Base-by-base conservation (phyloP, 2,329 filamentous ascomycete species). In the Botrytis paeoniae region DNA sequence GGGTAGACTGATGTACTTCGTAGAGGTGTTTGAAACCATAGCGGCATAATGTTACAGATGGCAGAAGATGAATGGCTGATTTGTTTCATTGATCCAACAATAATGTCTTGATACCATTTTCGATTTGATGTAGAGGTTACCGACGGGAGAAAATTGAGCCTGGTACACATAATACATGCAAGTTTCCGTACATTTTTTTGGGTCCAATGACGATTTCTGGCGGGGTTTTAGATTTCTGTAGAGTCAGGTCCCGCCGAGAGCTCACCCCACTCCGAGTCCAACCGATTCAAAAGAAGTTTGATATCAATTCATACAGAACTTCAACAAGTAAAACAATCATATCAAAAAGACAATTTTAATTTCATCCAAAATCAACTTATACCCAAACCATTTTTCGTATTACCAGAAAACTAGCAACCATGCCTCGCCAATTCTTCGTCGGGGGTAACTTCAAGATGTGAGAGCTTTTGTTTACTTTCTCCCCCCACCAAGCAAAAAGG, bases 391-490 rank as follows among this genome's bases (percentile, higher is more conserved):
- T 68, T 71, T 43, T 57, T n/a, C 69, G 43, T 32, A 72, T 62
- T 18, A 62, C 70, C 25, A 69, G 51, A 69, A 72, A 69, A 74
- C 75, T 74, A 73, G 76, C 75, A 79, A 81, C 76, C 80, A 97
- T 97, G 94, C 89, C 91, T 89, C 94, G 94, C 88, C 92, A 94
- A 88, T 97, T 97, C 89, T 97, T 97, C 84, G 93, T 97, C 84
- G 95, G 95, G 85, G 95, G 95, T 83, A 99, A 99, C 92, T 98
- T 98, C 88, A 98, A 99, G 89, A 98, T 98, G 95, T 97, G 86
- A 82, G 88, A 83, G 54, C 63, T 74, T 54, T 43, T 60, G 63
- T 69, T 69, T 60, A 60, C 70, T 37, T 48, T 48, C 48, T 43
- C 35, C 45, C 75, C 54, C 70, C 54, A 60, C 54, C 63, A 69